A percentile compares a stretch with the other conserved stretches of the same genome.
Evolutionary conservation across 306 rosid species (phyloP).

Genomic region (Elaeagnus macrophylla): DNA sequence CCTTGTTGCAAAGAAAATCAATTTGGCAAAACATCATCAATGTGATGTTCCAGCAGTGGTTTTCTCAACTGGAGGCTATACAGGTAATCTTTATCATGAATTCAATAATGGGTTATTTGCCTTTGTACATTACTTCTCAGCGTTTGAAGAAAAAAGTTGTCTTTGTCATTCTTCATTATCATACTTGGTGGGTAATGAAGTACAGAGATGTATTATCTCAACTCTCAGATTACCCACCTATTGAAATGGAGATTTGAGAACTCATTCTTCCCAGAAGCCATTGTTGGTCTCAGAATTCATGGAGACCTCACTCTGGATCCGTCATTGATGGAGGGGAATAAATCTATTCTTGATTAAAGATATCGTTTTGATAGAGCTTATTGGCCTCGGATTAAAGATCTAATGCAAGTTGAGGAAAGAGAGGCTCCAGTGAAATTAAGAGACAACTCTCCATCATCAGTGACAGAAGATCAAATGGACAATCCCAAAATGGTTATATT

Average conservation of each 20-base stretch:
- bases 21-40: conserved; percentile 9
- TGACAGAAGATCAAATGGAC: conserved; percentile 13
- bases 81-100: conserved; percentile 89
- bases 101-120: conserved; percentile 88
- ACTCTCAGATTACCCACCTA: conserved; percentile 55
- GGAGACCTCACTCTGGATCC: conserved; percentile 67
- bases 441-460: conserved; percentile 18
- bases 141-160: conserved; percentile 73
- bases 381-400: conserved; percentile 51
- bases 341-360: conserved; percentile 59
- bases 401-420: conserved; percentile 44
- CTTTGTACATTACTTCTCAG: conserved; percentile 71
- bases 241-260: conserved; percentile 49
- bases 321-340: conserved; percentile 43
- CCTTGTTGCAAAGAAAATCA: conserved; percentile 45
- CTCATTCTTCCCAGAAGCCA: conserved; percentile 80
- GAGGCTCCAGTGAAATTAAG: conserved; percentile 24
- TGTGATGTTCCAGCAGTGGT: conserved; percentile 92
- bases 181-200: conserved; percentile 77
- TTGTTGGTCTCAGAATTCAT: conserved; percentile 75
- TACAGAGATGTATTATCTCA: conserved; percentile 66
- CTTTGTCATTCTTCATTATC: conserved; percentile 80
- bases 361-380: conserved; percentile 61
- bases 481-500: conserved; percentile 53
- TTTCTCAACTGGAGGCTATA: conserved; percentile 96